phyloP scores from a whole-genome alignment of 768 basidiomycete species.

The Podaxis sp. region DNA sequence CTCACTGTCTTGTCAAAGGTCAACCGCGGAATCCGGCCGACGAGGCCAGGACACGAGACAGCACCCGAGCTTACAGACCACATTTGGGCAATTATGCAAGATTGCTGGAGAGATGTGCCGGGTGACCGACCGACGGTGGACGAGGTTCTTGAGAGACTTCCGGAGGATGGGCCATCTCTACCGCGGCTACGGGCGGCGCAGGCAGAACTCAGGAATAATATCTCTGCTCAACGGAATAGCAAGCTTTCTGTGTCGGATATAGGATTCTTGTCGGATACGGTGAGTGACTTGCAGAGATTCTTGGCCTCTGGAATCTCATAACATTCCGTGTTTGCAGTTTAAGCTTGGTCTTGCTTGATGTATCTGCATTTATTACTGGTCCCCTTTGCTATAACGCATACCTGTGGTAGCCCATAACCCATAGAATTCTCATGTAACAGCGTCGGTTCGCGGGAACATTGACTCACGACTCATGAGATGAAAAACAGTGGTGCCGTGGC shows the following conservation, averaged over 20 bases:
- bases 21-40: constrained; percentile 17
- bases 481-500: too few relatives aligned
- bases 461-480: too few relatives aligned
- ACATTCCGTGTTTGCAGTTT: too few relatives aligned
- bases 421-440: too few relatives aligned
- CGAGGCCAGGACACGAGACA: neutral
- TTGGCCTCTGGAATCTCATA: neutral
- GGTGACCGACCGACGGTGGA: neutral
- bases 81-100: neutral
- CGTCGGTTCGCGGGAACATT: too few relatives aligned
- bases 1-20: constrained; percentile 20
- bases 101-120: neutral
- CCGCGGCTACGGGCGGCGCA: neutral
- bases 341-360: too few relatives aligned
- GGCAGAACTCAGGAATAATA: neutral
- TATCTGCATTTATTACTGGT: too few relatives aligned
- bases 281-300: neutral
- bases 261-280: neutral
- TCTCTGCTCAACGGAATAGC: neutral
- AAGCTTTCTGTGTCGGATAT: neutral
- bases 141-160: neutral
- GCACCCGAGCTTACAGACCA: neutral
- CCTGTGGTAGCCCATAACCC: too few relatives aligned
- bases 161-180: neutral
- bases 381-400: too few relatives aligned